A percentile compares a stretch with the other conserved stretches of the same genome.
These are phyloP conservation scores for Dendrothele bispora DNA, from an alignment of 768 basidiomycete genomes.

Conservation along the genomic window DNA sequence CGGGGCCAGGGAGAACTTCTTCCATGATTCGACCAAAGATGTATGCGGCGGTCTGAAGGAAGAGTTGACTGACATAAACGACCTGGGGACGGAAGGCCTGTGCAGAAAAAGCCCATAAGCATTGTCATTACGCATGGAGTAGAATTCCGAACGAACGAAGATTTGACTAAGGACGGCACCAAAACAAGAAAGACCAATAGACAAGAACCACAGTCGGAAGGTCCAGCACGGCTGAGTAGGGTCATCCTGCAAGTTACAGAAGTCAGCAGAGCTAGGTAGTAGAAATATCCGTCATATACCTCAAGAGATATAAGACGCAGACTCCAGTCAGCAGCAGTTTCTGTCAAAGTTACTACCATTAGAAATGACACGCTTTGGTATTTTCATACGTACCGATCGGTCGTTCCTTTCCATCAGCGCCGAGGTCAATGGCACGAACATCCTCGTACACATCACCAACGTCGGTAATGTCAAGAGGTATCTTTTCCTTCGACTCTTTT, in stretches of 20 bases:
- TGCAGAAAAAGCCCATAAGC: neutral
- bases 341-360: slow-evolving; percentile 3
- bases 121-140: too few species aligned
- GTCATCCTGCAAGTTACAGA: slow-evolving; percentile 20
- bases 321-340: slow-evolving; percentile 21
- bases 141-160: slow-evolving; percentile 18
- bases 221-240: slow-evolving; percentile 29
- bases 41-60: slow-evolving; percentile 13
- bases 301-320: slow-evolving; percentile 24
- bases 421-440: slow-evolving; percentile 20
- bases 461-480: too few species aligned
- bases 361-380: too few species aligned
- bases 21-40: slow-evolving; percentile 12
- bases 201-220: slow-evolving; percentile 27
- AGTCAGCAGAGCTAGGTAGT: too few species aligned
- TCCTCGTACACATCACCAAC: slow-evolving; percentile 23
- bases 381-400: slow-evolving; percentile 19
- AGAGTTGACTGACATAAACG: slow-evolving; percentile 17
- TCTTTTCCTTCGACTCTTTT: too few species aligned
- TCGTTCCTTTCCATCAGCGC: slow-evolving; percentile 18
- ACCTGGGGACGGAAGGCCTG: slow-evolving; percentile 8
- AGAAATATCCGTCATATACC: too few species aligned
- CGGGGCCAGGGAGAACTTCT: slow-evolving; percentile 12
- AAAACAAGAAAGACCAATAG: slow-evolving; percentile 26
- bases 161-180: slow-evolving; percentile 28